A percentile compares a stretch with the other conserved stretches of the same genome.
Evolutionary conservation across 2,329 filamentous ascomycete species (phyloP).

Genomic region (Fusarium sp.): DNA sequence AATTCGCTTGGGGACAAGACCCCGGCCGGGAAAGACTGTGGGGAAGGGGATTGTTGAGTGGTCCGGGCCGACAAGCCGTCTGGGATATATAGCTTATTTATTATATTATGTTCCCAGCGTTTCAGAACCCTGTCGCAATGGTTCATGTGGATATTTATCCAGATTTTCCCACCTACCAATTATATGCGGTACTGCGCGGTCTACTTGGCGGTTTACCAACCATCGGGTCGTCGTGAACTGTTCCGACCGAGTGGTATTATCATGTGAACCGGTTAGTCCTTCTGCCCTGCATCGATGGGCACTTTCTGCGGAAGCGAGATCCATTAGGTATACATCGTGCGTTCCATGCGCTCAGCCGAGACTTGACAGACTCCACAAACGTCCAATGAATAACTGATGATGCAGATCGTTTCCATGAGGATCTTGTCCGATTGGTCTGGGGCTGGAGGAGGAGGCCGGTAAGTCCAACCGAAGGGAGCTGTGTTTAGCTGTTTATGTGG

Average conservation of each 20-base stretch:
- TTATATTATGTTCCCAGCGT: constrained; percentile 2
- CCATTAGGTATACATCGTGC: not conserved
- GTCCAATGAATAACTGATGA: not conserved
- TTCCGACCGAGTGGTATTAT: not conserved
- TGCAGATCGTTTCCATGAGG: not conserved
- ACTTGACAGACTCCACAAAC: not conserved
- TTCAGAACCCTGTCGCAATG: constrained; percentile 16
- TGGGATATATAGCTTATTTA: not conserved
- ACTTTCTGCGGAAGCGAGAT: not conserved
- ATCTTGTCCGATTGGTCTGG: not conserved
- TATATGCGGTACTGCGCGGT: not conserved
- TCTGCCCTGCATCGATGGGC: not conserved
- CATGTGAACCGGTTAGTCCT: not conserved
- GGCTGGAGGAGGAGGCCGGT: not conserved
- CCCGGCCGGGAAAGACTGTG: not conserved
- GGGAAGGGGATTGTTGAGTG: not conserved
- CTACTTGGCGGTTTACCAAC: not conserved
- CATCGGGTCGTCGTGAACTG: not conserved
- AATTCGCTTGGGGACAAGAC: constrained; percentile 7
- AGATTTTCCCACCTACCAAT: constrained; percentile 30
- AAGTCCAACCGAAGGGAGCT: not conserved
- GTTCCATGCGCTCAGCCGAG: not conserved
- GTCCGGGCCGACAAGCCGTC: constrained; percentile 16
- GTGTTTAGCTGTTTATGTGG: not conserved
- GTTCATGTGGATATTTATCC: constrained; percentile 9